A percentile compares a stretch with the other conserved stretches of the same genome.
Conservation (phyloP, 441 rosid species). For the Pelargonium citronellum region DNA sequence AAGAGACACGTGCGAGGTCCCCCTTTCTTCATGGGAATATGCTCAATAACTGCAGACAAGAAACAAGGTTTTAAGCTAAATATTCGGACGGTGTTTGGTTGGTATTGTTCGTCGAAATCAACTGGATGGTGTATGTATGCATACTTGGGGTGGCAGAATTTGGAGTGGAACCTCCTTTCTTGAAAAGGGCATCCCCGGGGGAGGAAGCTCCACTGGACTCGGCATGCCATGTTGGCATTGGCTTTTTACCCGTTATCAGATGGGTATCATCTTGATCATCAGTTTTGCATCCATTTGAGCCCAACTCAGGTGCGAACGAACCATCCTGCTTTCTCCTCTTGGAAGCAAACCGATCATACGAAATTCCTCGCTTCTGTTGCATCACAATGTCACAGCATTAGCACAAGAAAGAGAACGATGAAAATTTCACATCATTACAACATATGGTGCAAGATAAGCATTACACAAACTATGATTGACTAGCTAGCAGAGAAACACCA, state of each 20-base stretch:
- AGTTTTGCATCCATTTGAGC: slow-evolving; percentile 13
- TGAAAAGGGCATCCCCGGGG: slow-evolving; percentile 6
- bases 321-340: slow-evolving; percentile 34
- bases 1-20: slow-evolving; percentile 63
- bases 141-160: slow-evolving; percentile 31
- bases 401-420: no score
- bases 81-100: not conserved
- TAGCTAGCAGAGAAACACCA: no score
- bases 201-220: slow-evolving; percentile 21
- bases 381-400: slow-evolving; percentile 15
- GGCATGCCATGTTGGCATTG: slow-evolving; percentile 21
- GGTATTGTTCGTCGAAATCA: not conserved
- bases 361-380: slow-evolving; percentile 53
- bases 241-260: slow-evolving; percentile 24
- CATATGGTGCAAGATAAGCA: no score
- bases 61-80: not conserved
- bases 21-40: slow-evolving; percentile 64
- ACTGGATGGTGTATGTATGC: not conserved
- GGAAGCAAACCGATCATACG: slow-evolving; percentile 26
- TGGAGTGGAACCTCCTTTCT: slow-evolving; percentile 16
- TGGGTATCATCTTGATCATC: slow-evolving; percentile 18
- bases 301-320: slow-evolving; percentile 12
- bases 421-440: not conserved
- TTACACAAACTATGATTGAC: no score
- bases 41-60: slow-evolving; percentile 34